These are phyloP conservation scores for Tephrocybe rancida DNA, from an alignment of 768 basidiomycete species.

Conservation along the genomic window DNA sequence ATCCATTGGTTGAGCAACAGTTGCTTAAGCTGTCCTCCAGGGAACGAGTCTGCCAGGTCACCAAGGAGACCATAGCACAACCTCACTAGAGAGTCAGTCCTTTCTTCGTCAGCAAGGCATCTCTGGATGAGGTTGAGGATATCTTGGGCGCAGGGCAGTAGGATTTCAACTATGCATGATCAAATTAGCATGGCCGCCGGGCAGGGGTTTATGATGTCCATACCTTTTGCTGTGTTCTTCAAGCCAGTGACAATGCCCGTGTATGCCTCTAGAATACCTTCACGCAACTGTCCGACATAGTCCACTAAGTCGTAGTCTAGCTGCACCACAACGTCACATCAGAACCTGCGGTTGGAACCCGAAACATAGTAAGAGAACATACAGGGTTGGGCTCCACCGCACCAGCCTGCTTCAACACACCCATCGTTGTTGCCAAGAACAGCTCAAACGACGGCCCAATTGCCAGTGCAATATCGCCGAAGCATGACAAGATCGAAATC, in stretches of 20 bases:
- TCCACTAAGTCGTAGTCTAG: constrained; percentile 90
- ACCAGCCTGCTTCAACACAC: constrained; percentile 89
- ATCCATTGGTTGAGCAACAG: constrained; percentile 81
- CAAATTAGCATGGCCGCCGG: constrained; percentile 1
- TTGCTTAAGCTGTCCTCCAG: constrained; percentile 79
- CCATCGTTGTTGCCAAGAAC: constrained; percentile 89
- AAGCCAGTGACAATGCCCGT: constrained; percentile 92
- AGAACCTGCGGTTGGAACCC: background rate
- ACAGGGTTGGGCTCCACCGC: constrained; percentile 86
- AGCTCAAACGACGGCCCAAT: constrained; percentile 87
- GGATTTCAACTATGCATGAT: constrained; percentile 40
- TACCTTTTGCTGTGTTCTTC: constrained; percentile 83
- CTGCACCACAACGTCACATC: constrained; percentile 30
- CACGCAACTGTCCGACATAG: constrained; percentile 86
- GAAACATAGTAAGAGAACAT: constrained; percentile 26
- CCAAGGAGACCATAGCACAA: constrained; percentile 86
- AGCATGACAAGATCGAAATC: constrained; percentile 93
- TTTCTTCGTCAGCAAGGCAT: constrained; percentile 79
- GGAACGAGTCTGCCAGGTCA: constrained; percentile 90
- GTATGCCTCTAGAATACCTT: constrained; percentile 96
- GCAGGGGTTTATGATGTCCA: too few relatives aligned
- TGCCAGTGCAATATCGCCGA: constrained; percentile 95
- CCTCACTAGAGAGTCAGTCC: constrained; percentile 75
- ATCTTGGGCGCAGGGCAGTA: constrained; percentile 69
- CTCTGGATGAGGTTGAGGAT: constrained; percentile 85